phyloP scores from a whole-genome alignment of 352 stramenopile genomes.

The Phytopythium ostracodes region DNA sequence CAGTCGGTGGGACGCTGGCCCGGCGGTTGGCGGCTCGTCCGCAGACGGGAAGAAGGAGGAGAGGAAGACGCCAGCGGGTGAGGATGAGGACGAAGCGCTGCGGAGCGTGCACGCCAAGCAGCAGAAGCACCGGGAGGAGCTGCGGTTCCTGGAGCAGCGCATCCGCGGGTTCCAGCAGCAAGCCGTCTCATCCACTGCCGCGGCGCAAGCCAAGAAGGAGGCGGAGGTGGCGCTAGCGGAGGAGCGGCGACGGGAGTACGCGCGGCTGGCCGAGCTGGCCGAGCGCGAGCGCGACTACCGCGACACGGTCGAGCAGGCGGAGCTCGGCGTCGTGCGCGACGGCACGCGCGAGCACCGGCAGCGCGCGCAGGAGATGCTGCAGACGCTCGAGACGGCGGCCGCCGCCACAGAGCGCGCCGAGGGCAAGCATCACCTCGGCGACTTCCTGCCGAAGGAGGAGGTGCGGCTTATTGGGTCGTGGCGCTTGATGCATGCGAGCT shows the following conservation, averaged over 20 bases:
- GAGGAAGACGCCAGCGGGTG: too few relatives aligned
- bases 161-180: slow-evolving; percentile 8
- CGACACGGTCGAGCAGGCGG: slow-evolving; percentile 17
- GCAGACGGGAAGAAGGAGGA: not conserved
- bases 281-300: slow-evolving; percentile 9
- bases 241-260: not conserved
- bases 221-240: not conserved
- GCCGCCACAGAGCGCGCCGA: slow-evolving; percentile 3
- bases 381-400: slow-evolving; percentile 16
- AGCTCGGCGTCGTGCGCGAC: slow-evolving; percentile 14
- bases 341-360: slow-evolving; percentile 18
- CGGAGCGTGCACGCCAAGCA: slow-evolving; percentile 13
- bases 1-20: not conserved
- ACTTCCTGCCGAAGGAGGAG: not conserved
- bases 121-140: slow-evolving; percentile 16
- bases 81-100: not conserved
- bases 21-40: not conserved
- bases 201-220: not conserved
- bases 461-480: not conserved
- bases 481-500: too few relatives aligned
- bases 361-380: slow-evolving; percentile 18
- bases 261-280: not conserved
- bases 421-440: not conserved
- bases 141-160: slow-evolving; percentile 20
- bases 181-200: not conserved